Conservation (phyloP, 495 filamentous ascomycete genomes). For the Cladorrhinum samala region DNA sequence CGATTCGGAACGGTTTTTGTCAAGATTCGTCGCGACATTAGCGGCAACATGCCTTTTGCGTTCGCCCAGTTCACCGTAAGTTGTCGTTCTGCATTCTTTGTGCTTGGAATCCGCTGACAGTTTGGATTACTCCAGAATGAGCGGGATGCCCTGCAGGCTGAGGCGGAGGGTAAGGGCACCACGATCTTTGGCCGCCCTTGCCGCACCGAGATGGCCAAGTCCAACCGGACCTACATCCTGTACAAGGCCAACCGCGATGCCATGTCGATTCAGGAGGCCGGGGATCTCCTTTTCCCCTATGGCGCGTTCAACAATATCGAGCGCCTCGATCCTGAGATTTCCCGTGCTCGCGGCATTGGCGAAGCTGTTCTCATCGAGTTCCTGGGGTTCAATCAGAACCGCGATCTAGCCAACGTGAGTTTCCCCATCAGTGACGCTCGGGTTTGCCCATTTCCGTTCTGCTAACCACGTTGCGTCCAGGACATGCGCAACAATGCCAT, state of each 20-base stretch:
- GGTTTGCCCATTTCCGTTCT: background rate
- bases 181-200: slow-evolving; percentile 51
- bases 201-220: slow-evolving; percentile 51
- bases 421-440: background rate
- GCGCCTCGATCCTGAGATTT: slow-evolving; percentile 17
- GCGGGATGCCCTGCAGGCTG: slow-evolving; percentile 44
- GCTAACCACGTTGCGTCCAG: slow-evolving; percentile 7
- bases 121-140: slow-evolving; percentile 18
- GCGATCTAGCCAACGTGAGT: slow-evolving; percentile 38
- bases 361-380: slow-evolving; percentile 49
- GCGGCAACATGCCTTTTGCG: slow-evolving; percentile 53
- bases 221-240: slow-evolving; percentile 48
- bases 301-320: slow-evolving; percentile 35
- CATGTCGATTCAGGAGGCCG: slow-evolving; percentile 39
- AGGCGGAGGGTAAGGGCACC: slow-evolving; percentile 38
- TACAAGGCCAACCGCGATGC: slow-evolving; percentile 34
- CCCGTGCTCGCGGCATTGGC: slow-evolving; percentile 27
- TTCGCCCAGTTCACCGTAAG: slow-evolving; percentile 58
- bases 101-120: no score
- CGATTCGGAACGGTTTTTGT: slow-evolving; percentile 51
- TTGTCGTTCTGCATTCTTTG: slow-evolving; percentile 1
- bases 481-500: slow-evolving; percentile 22
- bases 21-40: slow-evolving; percentile 57
- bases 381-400: slow-evolving; percentile 34
- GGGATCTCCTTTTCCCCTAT: slow-evolving; percentile 32